Percentiles rank a stretch among this genome's conserved stretches.
These are phyloP conservation scores for Primulina eburnea DNA, from an alignment of 257 asterid genomes.

Conservation along the genomic window DNA sequence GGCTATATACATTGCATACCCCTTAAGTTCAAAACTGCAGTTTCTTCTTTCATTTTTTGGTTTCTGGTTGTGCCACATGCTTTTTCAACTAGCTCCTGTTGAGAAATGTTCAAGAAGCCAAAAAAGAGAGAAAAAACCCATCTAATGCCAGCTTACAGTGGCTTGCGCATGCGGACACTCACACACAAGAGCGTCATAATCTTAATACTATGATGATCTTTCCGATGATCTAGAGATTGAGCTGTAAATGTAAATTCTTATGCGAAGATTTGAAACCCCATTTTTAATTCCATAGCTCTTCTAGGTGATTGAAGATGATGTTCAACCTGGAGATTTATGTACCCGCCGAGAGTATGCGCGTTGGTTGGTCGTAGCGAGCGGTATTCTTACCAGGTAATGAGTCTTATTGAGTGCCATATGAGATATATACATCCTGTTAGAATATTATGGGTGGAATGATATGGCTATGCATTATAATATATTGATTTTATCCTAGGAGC, in stretches of 20 bases:
- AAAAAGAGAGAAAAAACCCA: background rate
- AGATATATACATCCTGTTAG: constrained; percentile 18
- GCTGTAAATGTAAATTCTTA: background rate
- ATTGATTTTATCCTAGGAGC: constrained; percentile 47
- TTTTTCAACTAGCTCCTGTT: background rate
- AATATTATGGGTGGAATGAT: constrained; percentile 1
- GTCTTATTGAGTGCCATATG: constrained; percentile 15
- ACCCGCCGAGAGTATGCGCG: constrained; percentile 98
- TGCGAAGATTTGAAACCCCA: constrained; percentile 13
- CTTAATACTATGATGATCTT: constrained; percentile 8
- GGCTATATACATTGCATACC: background rate
- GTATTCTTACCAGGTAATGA: constrained; percentile 79
- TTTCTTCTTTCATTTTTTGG: background rate
- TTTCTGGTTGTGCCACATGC: background rate
- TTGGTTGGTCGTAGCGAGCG: constrained; percentile 91
- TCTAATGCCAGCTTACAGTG: constrained; percentile 4
- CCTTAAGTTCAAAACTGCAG: background rate
- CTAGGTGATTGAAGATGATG: constrained; percentile 86
- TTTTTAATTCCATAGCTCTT: constrained; percentile 16
- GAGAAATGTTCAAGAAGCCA: constrained; percentile 3
- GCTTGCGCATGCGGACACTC: background rate
- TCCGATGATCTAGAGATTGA: constrained; percentile 16
- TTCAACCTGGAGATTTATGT: constrained; percentile 93
- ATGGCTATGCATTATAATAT: constrained; percentile 21
- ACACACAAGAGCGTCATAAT: constrained; percentile 13